Evolutionary conservation across 306 rosid species (phyloP), one percentile per base, ranked within the genome.

Genomic region (Dalbergia cultrata): DNA sequence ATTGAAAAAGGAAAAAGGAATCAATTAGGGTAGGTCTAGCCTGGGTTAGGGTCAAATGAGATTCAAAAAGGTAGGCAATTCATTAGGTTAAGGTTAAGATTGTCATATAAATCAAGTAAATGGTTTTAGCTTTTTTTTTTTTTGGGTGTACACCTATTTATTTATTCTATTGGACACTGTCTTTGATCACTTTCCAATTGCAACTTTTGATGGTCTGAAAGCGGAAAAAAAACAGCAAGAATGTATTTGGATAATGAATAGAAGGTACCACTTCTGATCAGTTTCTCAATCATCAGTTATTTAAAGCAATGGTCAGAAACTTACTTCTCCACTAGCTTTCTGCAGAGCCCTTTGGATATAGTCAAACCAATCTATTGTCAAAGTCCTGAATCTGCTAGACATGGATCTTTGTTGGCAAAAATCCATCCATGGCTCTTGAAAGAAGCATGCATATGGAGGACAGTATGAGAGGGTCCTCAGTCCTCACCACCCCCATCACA

Each of bases 291-390:
- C 82, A 78, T 69, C 82, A 67, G 70, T 88, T 89, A 91, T 91
- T 76, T 89, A 89, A 85, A 77, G 89, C 54, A 52, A 75, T 22
- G 82, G 79, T 61, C 83, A 47, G 68, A 80, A 85, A 62, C 74
- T 73, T 74, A 63, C 72, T 70, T 74, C 80, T 70, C 91, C 90
- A 84, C 90, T 85, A 78, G 66, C 86, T 85, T 76, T 81, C 70
- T 12, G 62, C 41, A 83, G 77, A 83, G 65, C 83, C 83, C 85
- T 45, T 56, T 64, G 85, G 74, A 80, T 76, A 12, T 10, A 12
- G 54, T 12, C 4, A 41, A n/a, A 64, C 52, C 59, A 70, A 58
- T 68, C 73, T 73, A 78, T 83, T 8, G 0, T 35, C 84, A 83
- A 84, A 84, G 52, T 82, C 76, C 67, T 59, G 80, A 79, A 31